Conservation (phyloP, 116 monocot genomes). For the Dioscorea cayenensis region DNA sequence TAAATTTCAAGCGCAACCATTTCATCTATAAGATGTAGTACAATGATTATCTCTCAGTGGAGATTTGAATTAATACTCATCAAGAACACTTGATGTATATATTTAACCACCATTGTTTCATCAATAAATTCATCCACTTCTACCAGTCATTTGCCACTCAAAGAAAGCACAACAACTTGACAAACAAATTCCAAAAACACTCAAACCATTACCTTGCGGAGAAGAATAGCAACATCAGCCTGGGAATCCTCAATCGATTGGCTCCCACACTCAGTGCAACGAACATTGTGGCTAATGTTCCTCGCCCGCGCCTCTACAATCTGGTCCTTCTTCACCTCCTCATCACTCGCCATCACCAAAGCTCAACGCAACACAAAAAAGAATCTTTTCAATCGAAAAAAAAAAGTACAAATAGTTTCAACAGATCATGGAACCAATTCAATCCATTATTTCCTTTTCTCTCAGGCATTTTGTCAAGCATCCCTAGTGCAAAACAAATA, state of each 20-base stretch:
- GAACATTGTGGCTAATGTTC: slow-evolving; percentile 85
- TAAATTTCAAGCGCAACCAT: too few species aligned
- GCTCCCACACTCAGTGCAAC: slow-evolving; percentile 94
- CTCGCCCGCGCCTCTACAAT: slow-evolving; percentile 71
- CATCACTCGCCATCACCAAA: slow-evolving; percentile 29
- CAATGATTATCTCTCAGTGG: too few species aligned
- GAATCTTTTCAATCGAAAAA: neutral
- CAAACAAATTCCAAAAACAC: neutral
- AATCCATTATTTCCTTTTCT: neutral
- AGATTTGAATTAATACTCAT: too few species aligned
- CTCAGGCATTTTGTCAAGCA: neutral
- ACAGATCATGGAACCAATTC: neutral
- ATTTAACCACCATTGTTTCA: too few species aligned
- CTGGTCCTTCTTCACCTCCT: slow-evolving; percentile 57
- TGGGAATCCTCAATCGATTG: slow-evolving; percentile 98
- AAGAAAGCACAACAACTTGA: too few species aligned
- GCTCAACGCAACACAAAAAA: neutral
- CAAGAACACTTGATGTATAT: too few species aligned
- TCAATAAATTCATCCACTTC: too few species aligned
- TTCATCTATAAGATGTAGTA: too few species aligned
- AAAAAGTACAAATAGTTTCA: neutral
- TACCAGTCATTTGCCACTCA: too few species aligned
- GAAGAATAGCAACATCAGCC: slow-evolving; percentile 80
- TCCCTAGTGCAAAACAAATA: neutral
- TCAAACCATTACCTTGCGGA: slow-evolving; percentile 56